A percentile compares a stretch with the other conserved stretches of the same genome.
Evolutionary conservation across 306 rosid species (phyloP).

Genomic region (Astragalus membranaceus): DNA sequence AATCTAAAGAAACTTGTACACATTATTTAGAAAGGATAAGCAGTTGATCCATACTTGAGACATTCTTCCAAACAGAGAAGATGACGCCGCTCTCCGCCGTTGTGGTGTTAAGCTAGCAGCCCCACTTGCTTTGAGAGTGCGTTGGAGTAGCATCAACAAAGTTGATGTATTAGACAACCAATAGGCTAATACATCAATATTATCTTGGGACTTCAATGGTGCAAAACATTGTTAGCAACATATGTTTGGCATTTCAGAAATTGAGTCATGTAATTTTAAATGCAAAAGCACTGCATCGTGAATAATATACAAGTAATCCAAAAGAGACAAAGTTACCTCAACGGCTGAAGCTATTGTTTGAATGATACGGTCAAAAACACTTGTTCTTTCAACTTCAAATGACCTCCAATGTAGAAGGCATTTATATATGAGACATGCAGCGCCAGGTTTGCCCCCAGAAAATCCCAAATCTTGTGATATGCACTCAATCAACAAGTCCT

Average conservation of each 20-base stretch:
- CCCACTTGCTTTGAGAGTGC: slow-evolving; percentile 97
- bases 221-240: slow-evolving; percentile 25
- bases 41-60: slow-evolving; percentile 68
- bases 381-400: slow-evolving; percentile 97
- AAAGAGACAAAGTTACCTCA: slow-evolving; percentile 49
- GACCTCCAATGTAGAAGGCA: slow-evolving; percentile 99
- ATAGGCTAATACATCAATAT: slow-evolving; percentile 78
- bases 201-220: slow-evolving; percentile 73
- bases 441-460: slow-evolving; percentile 86
- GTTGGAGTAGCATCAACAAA: slow-evolving; percentile 89
- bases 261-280: not conserved
- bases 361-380: slow-evolving; percentile 88
- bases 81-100: slow-evolving; percentile 83
- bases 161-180: slow-evolving; percentile 98
- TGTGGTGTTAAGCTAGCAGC: slow-evolving; percentile 99
- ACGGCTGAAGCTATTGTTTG: slow-evolving; percentile 95
- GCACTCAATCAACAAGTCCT: slow-evolving; percentile 78
- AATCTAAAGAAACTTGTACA: not conserved
- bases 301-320: slow-evolving; percentile 16
- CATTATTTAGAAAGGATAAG: slow-evolving; percentile 14
- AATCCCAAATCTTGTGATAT: slow-evolving; percentile 97
- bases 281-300: slow-evolving; percentile 17
- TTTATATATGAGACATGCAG: slow-evolving; percentile 93
- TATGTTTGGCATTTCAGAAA: slow-evolving; percentile 9
- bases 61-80: slow-evolving; percentile 98